phyloP scores from a whole-genome alignment of 23 red algal species.

The Gracilariopsis chorda region DNA sequence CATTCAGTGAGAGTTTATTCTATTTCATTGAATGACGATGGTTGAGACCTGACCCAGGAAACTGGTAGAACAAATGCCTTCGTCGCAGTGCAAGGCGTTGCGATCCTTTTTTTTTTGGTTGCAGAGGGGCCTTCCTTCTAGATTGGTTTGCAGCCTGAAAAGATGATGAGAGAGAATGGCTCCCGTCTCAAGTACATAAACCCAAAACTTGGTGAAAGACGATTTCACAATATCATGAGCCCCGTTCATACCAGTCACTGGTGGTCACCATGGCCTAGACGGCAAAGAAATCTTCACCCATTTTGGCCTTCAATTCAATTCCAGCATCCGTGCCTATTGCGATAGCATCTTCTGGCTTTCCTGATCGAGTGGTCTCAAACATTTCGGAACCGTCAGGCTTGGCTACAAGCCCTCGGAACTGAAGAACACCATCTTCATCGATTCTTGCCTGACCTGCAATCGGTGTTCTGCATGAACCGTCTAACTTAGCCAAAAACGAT shows the following conservation, averaged over 20 bases:
- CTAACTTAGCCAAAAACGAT: slow-evolving; percentile 83
- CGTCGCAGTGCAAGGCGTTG: too few relatives aligned
- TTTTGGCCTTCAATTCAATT: slow-evolving; percentile 80
- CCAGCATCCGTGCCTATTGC: slow-evolving; percentile 83
- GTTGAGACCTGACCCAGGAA: neutral
- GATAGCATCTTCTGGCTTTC: slow-evolving; percentile 55
- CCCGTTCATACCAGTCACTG: too few relatives aligned
- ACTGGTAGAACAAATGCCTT: too few relatives aligned
- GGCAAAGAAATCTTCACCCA: slow-evolving; percentile 86
- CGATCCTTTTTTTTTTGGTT: too few relatives aligned
- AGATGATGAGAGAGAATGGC: too few relatives aligned
- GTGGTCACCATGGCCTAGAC: neutral
- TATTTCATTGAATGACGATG: neutral
- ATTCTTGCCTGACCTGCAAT: slow-evolving; percentile 96
- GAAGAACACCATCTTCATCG: slow-evolving; percentile 58
- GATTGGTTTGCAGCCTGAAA: too few relatives aligned
- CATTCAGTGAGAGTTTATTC: slow-evolving; percentile 43
- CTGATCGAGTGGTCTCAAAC: slow-evolving; percentile 42
- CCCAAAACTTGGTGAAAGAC: too few relatives aligned
- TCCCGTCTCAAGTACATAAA: too few relatives aligned
- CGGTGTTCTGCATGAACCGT: slow-evolving; percentile 95
- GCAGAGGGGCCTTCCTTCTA: too few relatives aligned
- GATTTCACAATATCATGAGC: too few relatives aligned
- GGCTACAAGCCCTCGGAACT: slow-evolving; percentile 93
- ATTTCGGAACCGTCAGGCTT: slow-evolving; percentile 87